Conservation (phyloP, 495 filamentous ascomycete genomes). For the Penicillium longicatenatum region DNA sequence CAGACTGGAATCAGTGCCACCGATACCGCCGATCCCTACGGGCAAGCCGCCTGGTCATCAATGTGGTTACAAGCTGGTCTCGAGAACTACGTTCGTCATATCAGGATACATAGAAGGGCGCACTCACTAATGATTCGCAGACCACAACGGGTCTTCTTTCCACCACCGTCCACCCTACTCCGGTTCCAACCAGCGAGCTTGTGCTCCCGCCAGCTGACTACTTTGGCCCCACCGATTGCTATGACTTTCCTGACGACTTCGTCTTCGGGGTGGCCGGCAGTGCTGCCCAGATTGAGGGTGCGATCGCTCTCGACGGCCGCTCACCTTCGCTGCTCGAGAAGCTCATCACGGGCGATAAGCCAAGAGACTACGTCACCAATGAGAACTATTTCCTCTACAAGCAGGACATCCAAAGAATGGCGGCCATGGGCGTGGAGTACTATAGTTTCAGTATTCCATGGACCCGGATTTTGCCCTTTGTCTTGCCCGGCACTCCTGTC, state of each 20-base stretch:
- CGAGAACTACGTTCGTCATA: slow-evolving; percentile 27
- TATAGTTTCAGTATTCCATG: slow-evolving; percentile 51
- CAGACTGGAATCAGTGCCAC: slow-evolving; percentile 29
- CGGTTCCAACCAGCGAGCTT: slow-evolving; percentile 36
- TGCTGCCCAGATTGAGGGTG: slow-evolving; percentile 53
- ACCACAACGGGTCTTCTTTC: slow-evolving; percentile 32
- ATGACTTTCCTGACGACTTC: slow-evolving; percentile 46
- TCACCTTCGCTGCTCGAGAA: slow-evolving; percentile 41
- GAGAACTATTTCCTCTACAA: slow-evolving; percentile 55
- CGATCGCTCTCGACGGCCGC: slow-evolving; percentile 44
- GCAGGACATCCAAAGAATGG: slow-evolving; percentile 51
- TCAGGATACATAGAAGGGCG: neutral
- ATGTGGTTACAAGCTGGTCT: slow-evolving; percentile 33
- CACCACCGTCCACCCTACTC: slow-evolving; percentile 36
- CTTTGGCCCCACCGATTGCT: slow-evolving; percentile 31
- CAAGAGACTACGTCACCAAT: slow-evolving; percentile 43
- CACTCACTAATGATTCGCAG: slow-evolving; percentile 6
- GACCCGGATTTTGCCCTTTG: slow-evolving; percentile 49
- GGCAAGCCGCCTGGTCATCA: slow-evolving; percentile 38
- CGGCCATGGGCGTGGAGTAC: slow-evolving; percentile 50
- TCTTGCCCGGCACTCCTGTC: slow-evolving; percentile 40
- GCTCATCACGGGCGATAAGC: slow-evolving; percentile 19
- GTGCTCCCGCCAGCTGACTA: slow-evolving; percentile 37
- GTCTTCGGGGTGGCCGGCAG: slow-evolving; percentile 54
- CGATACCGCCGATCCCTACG: slow-evolving; percentile 32